Evolutionary conservation across 345 rosid genomes (phyloP).

Genomic region (Salix brachista): DNA sequence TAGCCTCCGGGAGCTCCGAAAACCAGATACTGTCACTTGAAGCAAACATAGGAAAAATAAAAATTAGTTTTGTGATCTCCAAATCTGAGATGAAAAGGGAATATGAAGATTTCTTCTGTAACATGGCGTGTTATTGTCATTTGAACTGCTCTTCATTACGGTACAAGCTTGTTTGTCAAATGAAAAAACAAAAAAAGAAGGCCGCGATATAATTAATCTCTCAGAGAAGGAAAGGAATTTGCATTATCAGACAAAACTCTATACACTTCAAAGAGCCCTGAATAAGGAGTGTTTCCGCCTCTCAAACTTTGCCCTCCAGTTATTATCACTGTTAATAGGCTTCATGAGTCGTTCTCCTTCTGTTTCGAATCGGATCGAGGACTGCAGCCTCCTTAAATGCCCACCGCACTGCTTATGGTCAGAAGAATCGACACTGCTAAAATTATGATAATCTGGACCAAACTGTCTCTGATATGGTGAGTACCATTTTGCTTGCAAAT

Average conservation of each 20-base stretch:
- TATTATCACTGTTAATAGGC: conserved; percentile 37
- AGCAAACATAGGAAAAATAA: not conserved
- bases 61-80: not conserved
- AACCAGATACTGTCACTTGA: not conserved
- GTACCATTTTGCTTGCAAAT: conserved; percentile 83
- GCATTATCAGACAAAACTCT: conserved; percentile 24
- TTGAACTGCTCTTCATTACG: conserved; percentile 21
- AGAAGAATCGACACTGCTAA: conserved; percentile 16
- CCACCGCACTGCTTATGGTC: conserved; percentile 60
- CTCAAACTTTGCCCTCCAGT: conserved; percentile 50
- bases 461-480: conserved; percentile 57
- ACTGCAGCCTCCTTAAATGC: conserved; percentile 64
- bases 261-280: conserved; percentile 34
- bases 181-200: conserved; percentile 23
- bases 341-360: conserved; percentile 52
- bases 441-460: conserved; percentile 33
- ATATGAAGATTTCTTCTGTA: conserved; percentile 4
- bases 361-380: conserved; percentile 48
- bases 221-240: conserved; percentile 28
- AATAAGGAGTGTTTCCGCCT: conserved; percentile 40
- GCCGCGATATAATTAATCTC: conserved; percentile 41
- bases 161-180: conserved; percentile 21
- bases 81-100: not conserved
- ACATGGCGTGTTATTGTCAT: conserved; percentile 13
- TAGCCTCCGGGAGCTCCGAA: not conserved